A percentile compares a stretch with the other conserved stretches of the same genome.
phyloP scores from a whole-genome alignment of 371 early-diverging fungal species.

The Rhizopus stolonifer region DNA sequence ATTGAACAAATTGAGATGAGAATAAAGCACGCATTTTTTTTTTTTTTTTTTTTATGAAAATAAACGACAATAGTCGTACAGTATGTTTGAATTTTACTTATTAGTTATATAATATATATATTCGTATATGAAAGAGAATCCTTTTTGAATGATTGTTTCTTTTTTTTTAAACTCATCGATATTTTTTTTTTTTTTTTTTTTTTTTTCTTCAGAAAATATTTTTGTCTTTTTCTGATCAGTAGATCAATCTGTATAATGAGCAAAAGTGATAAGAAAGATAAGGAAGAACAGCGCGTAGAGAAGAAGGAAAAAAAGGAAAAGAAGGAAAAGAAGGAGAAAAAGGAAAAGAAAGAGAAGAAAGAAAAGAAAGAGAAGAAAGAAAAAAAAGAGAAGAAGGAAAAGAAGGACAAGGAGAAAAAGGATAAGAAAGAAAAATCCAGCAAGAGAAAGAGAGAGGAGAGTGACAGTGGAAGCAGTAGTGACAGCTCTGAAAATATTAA shows the following conservation, averaged over 20 bases:
- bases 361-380: neutral
- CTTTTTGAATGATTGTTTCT: no score
- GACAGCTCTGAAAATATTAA: neutral
- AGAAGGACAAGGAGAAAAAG: neutral
- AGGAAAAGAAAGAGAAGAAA: slow-evolving; percentile 3
- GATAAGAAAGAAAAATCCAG: neutral
- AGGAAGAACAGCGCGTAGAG: neutral
- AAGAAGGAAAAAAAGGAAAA: neutral
- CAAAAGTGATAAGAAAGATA: neutral
- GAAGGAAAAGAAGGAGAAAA: slow-evolving; percentile 3
- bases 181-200: no score
- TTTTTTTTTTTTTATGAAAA: no score
- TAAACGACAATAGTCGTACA: no score
- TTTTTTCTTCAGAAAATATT: no score
- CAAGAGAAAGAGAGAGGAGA: slow-evolving; percentile 1
- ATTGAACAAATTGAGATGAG: no score
- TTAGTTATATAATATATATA: no score
- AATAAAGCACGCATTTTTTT: no score
- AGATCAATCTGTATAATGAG: neutral
- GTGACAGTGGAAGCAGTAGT: neutral
- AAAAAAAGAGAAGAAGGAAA: slow-evolving; percentile 1
- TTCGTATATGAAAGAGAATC: no score
- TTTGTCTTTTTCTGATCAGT: neutral
- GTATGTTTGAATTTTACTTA: no score
- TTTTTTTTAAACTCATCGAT: no score